Evolutionary conservation across 2,329 filamentous ascomycete species (phyloP).

Genomic region (Penicillium sp.): DNA sequence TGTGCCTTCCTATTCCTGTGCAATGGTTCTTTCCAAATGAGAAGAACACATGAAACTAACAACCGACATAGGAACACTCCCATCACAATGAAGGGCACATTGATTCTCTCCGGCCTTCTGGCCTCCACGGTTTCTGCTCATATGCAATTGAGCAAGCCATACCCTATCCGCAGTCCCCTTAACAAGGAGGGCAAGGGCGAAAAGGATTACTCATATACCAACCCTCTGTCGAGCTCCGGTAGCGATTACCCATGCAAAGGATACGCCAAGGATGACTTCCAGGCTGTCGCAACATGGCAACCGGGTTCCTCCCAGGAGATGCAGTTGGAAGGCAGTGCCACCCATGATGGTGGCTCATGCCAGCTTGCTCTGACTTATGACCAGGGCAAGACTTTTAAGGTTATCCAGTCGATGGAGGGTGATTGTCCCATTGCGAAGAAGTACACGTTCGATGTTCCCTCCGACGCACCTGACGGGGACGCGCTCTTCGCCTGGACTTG

Average conservation of each 20-base stretch:
- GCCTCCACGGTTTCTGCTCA: conserved; percentile 43
- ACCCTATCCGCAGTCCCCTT: conserved; percentile 53
- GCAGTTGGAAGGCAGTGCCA: conserved; percentile 61
- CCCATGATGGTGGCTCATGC: conserved; percentile 71
- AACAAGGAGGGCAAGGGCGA: conserved; percentile 48
- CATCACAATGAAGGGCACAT: conserved; percentile 34
- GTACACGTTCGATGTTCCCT: conserved; percentile 67
- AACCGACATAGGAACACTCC: background rate
- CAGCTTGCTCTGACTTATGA: conserved; percentile 75
- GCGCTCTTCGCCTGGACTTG: conserved; percentile 74
- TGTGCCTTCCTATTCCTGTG: background rate
- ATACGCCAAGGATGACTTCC: conserved; percentile 54
- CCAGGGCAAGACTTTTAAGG: conserved; percentile 66
- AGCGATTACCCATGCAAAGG: conserved; percentile 77
- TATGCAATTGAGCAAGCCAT: conserved; percentile 58
- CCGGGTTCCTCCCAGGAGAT: conserved; percentile 64
- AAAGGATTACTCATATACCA: conserved; percentile 70
- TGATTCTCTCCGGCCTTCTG: conserved; percentile 32
- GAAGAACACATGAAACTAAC: conserved; percentile 3
- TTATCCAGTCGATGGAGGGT: conserved; percentile 64
- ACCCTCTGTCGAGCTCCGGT: conserved; percentile 59
- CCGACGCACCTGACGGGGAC: conserved; percentile 58
- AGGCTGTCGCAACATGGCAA: conserved; percentile 59
- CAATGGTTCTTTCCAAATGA: background rate
- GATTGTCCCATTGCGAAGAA: conserved; percentile 53